Conservation (phyloP, 768 basidiomycete species). For the Lactarius pseudohatsudake region DNA sequence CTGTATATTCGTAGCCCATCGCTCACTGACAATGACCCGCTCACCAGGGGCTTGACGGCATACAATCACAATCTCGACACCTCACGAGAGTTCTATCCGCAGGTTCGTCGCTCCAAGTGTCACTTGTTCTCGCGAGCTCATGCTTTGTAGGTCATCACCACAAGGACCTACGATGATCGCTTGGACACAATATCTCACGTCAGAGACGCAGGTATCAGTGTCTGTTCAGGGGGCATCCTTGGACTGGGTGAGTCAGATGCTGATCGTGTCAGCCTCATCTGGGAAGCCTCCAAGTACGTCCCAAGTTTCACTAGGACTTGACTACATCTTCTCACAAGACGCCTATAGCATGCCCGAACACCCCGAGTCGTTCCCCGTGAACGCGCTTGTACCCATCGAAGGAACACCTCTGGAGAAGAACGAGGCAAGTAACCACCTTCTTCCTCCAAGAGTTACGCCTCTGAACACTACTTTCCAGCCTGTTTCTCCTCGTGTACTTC, state of each 20-base stretch:
- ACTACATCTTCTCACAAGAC: slow-evolving; percentile 9
- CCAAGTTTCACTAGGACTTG: slow-evolving; percentile 22
- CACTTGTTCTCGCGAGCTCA: slow-evolving; percentile 3
- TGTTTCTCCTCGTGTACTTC: slow-evolving; percentile 76
- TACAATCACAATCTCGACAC: slow-evolving; percentile 99
- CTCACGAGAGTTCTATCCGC: slow-evolving; percentile 93
- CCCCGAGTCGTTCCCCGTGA: slow-evolving; percentile 98
- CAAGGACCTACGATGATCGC: slow-evolving; percentile 91
- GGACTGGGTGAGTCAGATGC: slow-evolving; percentile 89
- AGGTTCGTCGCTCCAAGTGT: slow-evolving; percentile 47
- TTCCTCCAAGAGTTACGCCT: background rate
- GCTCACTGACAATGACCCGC: slow-evolving; percentile 2
- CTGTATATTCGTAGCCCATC: background rate
- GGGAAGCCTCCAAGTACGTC: slow-evolving; percentile 86
- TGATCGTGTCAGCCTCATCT: slow-evolving; percentile 91
- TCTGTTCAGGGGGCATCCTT: slow-evolving; percentile 95
- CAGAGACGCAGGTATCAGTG: slow-evolving; percentile 92
- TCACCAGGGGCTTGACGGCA: slow-evolving; percentile 79
- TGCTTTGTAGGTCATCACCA: slow-evolving; percentile 74
- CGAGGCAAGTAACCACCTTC: slow-evolving; percentile 52
- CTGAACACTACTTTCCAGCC: slow-evolving; percentile 45
- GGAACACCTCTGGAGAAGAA: slow-evolving; percentile 93
- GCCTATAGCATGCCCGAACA: slow-evolving; percentile 80
- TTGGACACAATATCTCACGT: slow-evolving; percentile 88
- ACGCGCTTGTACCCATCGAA: slow-evolving; percentile 92